phyloP scores from a whole-genome alignment of 768 basidiomycete genomes.

The Leccinum longicurvipes region DNA sequence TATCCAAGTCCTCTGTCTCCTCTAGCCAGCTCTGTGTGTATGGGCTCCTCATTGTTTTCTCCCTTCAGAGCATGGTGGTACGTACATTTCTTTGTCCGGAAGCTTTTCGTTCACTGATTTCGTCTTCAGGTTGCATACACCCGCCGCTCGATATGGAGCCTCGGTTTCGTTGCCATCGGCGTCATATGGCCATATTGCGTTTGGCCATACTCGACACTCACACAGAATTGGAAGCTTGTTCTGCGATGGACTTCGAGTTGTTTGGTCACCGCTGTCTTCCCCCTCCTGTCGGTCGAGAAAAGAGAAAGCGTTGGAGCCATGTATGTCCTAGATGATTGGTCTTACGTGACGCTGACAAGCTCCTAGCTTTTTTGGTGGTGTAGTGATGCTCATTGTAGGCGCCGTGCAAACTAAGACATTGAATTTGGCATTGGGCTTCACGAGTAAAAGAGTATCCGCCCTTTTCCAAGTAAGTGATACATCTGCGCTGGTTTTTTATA shows the following conservation, averaged over 20 bases:
- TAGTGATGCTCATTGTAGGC: slow-evolving; percentile 40
- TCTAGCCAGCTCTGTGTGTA: slow-evolving; percentile 22
- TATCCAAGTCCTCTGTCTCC: slow-evolving; percentile 25
- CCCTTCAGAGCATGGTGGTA: slow-evolving; percentile 72
- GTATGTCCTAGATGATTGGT: slow-evolving; percentile 40
- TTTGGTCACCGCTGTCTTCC: slow-evolving; percentile 60
- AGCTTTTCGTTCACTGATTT: neutral
- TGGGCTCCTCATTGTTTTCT: slow-evolving; percentile 35
- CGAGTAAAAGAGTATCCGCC: slow-evolving; percentile 2
- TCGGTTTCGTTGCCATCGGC: slow-evolving; percentile 60
- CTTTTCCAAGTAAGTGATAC: slow-evolving; percentile 23
- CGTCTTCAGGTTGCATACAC: slow-evolving; percentile 61
- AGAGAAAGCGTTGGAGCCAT: slow-evolving; percentile 56
- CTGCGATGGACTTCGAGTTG: slow-evolving; percentile 50
- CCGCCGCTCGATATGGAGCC: slow-evolving; percentile 67
- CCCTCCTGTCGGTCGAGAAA: slow-evolving; percentile 70
- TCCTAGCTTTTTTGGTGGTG: slow-evolving; percentile 47
- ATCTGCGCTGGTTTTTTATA: neutral
- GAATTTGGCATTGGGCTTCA: neutral
- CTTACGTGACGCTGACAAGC: slow-evolving; percentile 7
- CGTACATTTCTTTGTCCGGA: slow-evolving; percentile 24
- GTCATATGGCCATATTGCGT: slow-evolving; percentile 57
- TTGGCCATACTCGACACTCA: slow-evolving; percentile 41
- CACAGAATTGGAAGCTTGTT: slow-evolving; percentile 26
- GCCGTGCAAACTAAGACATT: slow-evolving; percentile 13